Base-by-base conservation (phyloP, 31 red algal genomes). In the Odonthalia washingtoniensis region DNA sequence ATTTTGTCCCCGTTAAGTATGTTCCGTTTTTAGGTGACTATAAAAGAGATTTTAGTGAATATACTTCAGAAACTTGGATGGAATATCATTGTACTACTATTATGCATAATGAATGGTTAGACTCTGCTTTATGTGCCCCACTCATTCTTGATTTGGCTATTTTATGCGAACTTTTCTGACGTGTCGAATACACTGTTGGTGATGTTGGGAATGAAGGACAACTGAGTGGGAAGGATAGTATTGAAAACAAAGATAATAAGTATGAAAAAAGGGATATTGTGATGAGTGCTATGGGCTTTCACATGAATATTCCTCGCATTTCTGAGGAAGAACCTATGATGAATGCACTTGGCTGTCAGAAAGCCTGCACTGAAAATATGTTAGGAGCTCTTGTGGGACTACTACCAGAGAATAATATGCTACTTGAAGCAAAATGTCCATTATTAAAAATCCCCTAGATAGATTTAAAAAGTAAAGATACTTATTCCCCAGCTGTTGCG, bases 1-100 rank as follows among this genome's bases (percentile, higher is more conserved):
- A 99, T 68, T 82, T 97, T 37, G 97, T 99, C 0, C 95, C 97
- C n/a, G 95, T 99, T 32, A 97, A 96, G 80, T 99, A 99, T 62
- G 97, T 99, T 24, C 90, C 94, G 41, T 99, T 88, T 65, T 84
- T 97, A 0, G 97, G 97, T 53, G 97, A 99, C 78, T 99, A 94
- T 1, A 99, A 99, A 77, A 85, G 97, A 38, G 97, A 96, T 68
- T 89, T 99, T 0, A 92, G 87, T 31, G 97, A 99, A 70, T 99
- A 99, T 75, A 97, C 95, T 4, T 95, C 94, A 35, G 95, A 96
- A 63, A 81, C 80, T 16, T 99, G 96, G 76, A 94, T 99, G 91
- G 84, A 96, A 53, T 86, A 79, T 41, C 95, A 91, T 70, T 97
- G 97, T 89, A 96, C 95, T 27, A 89, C 82, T 27, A 90, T 99